A percentile compares a stretch with the other conserved stretches of the same genome.
Evolutionary conservation across 768 basidiomycete species (phyloP).

Genomic region (Mycena pura): DNA sequence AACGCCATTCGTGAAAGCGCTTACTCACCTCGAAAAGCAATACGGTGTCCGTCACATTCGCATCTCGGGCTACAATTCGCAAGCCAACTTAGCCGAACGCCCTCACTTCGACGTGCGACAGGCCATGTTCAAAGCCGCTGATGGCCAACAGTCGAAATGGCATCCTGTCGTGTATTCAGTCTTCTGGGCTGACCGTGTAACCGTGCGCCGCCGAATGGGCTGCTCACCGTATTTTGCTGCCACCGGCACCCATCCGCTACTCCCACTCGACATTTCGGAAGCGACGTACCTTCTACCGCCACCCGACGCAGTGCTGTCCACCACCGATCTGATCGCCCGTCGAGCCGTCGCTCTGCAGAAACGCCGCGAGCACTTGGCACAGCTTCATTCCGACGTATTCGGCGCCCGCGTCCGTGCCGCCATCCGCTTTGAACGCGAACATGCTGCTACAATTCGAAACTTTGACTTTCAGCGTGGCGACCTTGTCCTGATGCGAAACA

Average conservation of each 20-base stretch:
- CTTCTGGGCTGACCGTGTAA: constrained; percentile 32
- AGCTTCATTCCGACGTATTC: constrained; percentile 10
- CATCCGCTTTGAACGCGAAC: constrained; percentile 22
- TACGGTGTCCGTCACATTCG: constrained; percentile 10
- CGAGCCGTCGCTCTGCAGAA: constrained; percentile 35
- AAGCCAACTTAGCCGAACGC: too few species aligned
- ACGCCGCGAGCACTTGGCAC: constrained; percentile 7
- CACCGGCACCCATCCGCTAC: constrained; percentile 26
- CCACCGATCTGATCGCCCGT: constrained; percentile 31
- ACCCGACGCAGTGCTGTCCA: constrained; percentile 25
- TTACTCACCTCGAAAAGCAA: constrained; percentile 1
- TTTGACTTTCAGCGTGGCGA: constrained; percentile 38
- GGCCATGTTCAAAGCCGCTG: constrained; percentile 23
- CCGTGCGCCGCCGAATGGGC: constrained; percentile 21
- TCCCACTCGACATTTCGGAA: constrained; percentile 18
- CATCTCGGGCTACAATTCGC: not conserved
- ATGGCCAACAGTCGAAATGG: constrained; percentile 19
- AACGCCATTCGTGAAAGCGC: constrained; percentile 6
- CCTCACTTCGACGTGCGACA: constrained; percentile 21
- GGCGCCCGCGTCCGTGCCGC: constrained; percentile 24
- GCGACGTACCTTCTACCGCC: too few species aligned
- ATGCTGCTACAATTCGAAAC: constrained; percentile 29
- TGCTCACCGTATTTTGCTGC: constrained; percentile 27
- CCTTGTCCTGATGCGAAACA: constrained; percentile 38
- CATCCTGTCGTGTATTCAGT: constrained; percentile 3